Conservation (phyloP, 2,329 filamentous ascomycete species). For the Fusarium equiseti region DNA sequence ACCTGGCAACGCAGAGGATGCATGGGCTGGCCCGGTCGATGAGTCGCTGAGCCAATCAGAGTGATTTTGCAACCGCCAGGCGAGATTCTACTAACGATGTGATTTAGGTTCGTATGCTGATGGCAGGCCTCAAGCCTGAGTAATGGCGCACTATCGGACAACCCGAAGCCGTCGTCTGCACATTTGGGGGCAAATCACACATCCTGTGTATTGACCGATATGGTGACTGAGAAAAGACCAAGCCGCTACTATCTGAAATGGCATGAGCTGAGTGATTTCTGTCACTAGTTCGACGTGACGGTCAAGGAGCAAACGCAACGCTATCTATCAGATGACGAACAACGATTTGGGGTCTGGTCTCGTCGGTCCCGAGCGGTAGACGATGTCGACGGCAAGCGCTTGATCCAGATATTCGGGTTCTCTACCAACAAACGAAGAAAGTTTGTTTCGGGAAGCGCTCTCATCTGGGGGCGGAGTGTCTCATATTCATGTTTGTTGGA, state of each 20-base stretch:
- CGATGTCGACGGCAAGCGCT: constrained; percentile 20
- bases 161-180: constrained; percentile 36
- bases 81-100: constrained; percentile 2
- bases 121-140: constrained; percentile 30
- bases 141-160: constrained; percentile 43
- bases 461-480: constrained; percentile 20
- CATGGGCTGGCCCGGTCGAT: constrained; percentile 6
- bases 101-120: constrained; percentile 8
- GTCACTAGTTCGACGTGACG: constrained; percentile 16
- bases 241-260: constrained; percentile 17
- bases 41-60: constrained; percentile 30
- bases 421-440: constrained; percentile 14
- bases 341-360: constrained; percentile 13
- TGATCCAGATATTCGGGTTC: constrained; percentile 9
- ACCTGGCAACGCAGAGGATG: constrained; percentile 31
- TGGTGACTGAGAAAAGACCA: constrained; percentile 24
- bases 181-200: constrained; percentile 38
- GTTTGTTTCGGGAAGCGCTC: constrained; percentile 38
- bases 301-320: constrained; percentile 8
- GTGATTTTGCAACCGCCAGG: constrained; percentile 28
- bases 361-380: constrained; percentile 20
- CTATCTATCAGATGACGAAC: constrained; percentile 18
- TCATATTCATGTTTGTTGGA: constrained; percentile 16
- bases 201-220: constrained; percentile 17
- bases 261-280: constrained; percentile 24